phyloP scores from a whole-genome alignment of 768 basidiomycete genomes.

The Boletus rubescentipes region DNA sequence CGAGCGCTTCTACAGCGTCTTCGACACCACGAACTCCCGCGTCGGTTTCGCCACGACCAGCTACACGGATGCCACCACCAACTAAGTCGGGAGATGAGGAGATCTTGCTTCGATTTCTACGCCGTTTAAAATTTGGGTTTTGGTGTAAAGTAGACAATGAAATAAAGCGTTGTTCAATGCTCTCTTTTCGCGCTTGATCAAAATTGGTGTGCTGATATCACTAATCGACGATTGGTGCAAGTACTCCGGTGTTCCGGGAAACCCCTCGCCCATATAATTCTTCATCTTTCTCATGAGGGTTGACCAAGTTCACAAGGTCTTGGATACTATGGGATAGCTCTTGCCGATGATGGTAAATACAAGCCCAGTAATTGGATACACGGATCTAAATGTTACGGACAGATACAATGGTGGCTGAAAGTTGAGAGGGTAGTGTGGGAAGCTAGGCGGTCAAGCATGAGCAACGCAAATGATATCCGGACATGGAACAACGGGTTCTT shows the following conservation, averaged over 20 bases:
- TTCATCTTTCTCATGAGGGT: neutral
- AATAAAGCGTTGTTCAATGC: neutral
- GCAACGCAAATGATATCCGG: neutral
- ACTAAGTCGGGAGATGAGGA: constrained; percentile 14
- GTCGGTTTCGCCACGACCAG: constrained; percentile 29
- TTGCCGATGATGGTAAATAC: neutral
- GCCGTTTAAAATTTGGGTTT: neutral
- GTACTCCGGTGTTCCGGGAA: no score
- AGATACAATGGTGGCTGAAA: constrained; percentile 10
- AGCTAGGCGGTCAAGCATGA: neutral
- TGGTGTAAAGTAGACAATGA: neutral
- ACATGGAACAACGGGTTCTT: neutral
- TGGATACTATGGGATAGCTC: neutral
- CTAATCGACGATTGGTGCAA: neutral
- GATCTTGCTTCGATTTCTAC: neutral
- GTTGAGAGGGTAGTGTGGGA: constrained; percentile 11
- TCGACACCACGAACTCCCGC: constrained; percentile 54
- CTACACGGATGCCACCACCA: constrained; percentile 31
- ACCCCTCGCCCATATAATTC: neutral
- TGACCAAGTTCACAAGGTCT: neutral
- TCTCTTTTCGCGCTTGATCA: neutral
- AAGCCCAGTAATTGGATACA: constrained; percentile 15
- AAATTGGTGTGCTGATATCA: neutral
- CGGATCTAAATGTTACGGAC: constrained; percentile 17
- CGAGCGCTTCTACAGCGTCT: constrained; percentile 66